These are phyloP conservation scores for Orbilia oligospora DNA, from an alignment of 2,329 filamentous ascomycete genomes.

Conservation along the genomic window DNA sequence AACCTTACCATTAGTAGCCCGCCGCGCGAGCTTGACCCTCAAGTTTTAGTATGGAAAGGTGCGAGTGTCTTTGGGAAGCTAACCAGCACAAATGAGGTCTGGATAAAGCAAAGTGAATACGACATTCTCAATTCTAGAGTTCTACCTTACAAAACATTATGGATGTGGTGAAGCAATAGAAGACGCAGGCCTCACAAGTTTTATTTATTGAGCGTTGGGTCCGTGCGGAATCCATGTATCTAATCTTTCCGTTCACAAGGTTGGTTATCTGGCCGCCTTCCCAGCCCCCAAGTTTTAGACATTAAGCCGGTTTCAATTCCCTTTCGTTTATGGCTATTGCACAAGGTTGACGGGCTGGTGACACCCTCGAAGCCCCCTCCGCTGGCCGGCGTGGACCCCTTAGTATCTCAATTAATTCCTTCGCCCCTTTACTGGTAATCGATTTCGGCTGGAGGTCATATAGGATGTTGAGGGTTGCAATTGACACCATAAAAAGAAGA, in stretches of 20 bases:
- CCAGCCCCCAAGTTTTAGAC: too few species aligned
- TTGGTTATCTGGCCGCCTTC: background rate
- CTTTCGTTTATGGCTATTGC: too few species aligned
- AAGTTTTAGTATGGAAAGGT: conserved; percentile 98
- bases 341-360: background rate
- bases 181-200: background rate
- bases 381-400: background rate
- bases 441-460: conserved; percentile 40
- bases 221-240: background rate
- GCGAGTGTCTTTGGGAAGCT: conserved; percentile 96
- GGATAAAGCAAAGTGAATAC: conserved; percentile 90
- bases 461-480: conserved; percentile 40
- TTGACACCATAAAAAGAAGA: conserved; percentile 35
- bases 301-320: background rate
- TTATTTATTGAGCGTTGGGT: background rate
- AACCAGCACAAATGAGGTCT: conserved; percentile 88
- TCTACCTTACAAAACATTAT: conserved; percentile 84
- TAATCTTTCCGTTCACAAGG: background rate
- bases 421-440: conserved; percentile 47
- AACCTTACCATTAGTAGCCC: conserved; percentile 77
- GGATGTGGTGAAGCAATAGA: conserved; percentile 70
- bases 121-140: conserved; percentile 85
- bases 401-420: conserved; percentile 27
- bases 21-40: conserved; percentile 94
- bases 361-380: background rate